Conservation (phyloP, 805 yeast genomes). For the Lachancea thermotolerans region DNA sequence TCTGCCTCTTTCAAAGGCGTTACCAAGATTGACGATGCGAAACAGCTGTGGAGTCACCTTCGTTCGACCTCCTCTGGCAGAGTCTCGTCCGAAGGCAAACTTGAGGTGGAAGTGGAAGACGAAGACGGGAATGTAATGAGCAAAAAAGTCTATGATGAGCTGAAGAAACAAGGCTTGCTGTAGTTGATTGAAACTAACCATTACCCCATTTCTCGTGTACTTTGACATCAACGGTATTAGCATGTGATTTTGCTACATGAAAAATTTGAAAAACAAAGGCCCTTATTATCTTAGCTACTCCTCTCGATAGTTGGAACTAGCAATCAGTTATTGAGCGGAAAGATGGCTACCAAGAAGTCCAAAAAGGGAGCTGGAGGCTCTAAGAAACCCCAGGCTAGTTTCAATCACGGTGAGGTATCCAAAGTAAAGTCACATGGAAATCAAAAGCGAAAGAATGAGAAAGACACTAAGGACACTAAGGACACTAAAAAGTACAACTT, state of each 20-base stretch:
- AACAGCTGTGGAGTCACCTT: constrained; percentile 45
- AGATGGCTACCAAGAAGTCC: constrained; percentile 7
- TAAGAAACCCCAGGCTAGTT: background rate
- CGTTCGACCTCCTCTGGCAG: constrained; percentile 13
- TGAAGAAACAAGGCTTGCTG: constrained; percentile 80
- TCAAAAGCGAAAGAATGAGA: background rate
- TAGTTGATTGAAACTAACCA: constrained; percentile 23
- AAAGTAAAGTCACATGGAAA: background rate
- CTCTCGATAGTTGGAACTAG: too few species aligned
- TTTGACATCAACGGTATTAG: background rate
- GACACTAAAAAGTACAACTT: constrained; percentile 36
- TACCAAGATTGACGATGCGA: constrained; percentile 60
- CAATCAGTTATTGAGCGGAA: background rate
- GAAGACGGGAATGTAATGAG: constrained; percentile 90
- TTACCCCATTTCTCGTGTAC: background rate
- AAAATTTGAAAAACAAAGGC: constrained; percentile 1
- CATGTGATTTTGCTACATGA: constrained; percentile 2
- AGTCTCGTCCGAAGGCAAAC: constrained; percentile 7
- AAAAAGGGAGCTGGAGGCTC: constrained; percentile 1
- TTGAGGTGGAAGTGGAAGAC: constrained; percentile 81
- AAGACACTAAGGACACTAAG: background rate
- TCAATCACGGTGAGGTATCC: background rate
- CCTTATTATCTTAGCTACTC: background rate
- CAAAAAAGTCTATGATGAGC: constrained; percentile 71
- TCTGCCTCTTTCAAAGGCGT: constrained; percentile 54